Conservation (phyloP, 371 early-diverging fungal genomes). For the Actinomortierella wolfii region DNA sequence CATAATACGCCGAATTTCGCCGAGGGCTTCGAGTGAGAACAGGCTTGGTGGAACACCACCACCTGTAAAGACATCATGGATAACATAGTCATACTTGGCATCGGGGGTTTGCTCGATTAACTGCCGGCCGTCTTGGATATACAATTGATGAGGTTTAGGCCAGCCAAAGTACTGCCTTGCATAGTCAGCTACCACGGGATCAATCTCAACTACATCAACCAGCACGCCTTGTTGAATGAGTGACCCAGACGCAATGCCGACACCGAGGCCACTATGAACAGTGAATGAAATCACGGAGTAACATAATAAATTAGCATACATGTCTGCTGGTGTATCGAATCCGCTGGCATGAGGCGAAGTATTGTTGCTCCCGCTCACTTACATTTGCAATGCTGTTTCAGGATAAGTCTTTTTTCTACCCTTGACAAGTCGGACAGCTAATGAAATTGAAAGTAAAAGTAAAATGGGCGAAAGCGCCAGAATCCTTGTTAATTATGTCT, state of each 20-base stretch:
- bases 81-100: slow-evolving; percentile 71
- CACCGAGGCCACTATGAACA: slow-evolving; percentile 84
- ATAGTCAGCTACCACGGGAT: slow-evolving; percentile 66
- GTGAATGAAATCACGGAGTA: no score
- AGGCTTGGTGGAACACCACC: slow-evolving; percentile 71
- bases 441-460: slow-evolving; percentile 1
- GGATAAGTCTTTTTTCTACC: slow-evolving; percentile 28
- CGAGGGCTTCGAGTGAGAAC: slow-evolving; percentile 71
- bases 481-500: no score
- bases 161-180: slow-evolving; percentile 71
- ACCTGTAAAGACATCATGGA: slow-evolving; percentile 91
- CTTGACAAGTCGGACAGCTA: slow-evolving; percentile 54
- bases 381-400: slow-evolving; percentile 41
- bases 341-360: not conserved
- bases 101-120: slow-evolving; percentile 56
- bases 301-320: no score
- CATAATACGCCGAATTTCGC: slow-evolving; percentile 61
- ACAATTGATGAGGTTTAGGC: slow-evolving; percentile 53
- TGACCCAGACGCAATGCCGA: slow-evolving; percentile 76
- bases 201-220: slow-evolving; percentile 81
- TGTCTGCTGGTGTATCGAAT: not conserved
- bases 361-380: slow-evolving; percentile 1
- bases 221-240: slow-evolving; percentile 57
- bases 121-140: slow-evolving; percentile 72
- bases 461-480: no score